Evolutionary conservation across 2,329 filamentous ascomycete species (phyloP), one percentile per base, ranked within the genome.

Genomic region (Ascochyta fabae): DNA sequence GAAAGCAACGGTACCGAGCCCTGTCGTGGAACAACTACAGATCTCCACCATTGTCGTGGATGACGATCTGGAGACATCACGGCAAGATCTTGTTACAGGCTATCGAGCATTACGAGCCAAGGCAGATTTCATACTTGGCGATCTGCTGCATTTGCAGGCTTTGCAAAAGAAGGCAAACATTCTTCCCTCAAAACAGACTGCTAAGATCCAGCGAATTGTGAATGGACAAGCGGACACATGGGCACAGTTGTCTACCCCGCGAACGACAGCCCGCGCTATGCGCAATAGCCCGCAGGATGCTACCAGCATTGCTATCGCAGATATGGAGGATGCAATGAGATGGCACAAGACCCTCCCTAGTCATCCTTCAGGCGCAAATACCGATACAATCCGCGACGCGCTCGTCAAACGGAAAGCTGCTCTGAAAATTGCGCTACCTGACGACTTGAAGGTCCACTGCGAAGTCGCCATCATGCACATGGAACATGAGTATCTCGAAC

Each of bases 401-500:
- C 59, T 75, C 1, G 66, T 74, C 16, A 70, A 68, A 40, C 67
- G 71, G 2, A 61, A 60, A 10, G 57, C 49, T 13, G 63, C 65
- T 0, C 33, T 75, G 10, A 62, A 68, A n/a, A 50, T 57, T 26
- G 58, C 53, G 13, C 53, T 73, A 13, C 67, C 72, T 10, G 66
- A 70, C 1, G 52, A 64, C 3, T 50, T 74, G 10, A 67, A 64
- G 46, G 42, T 65, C 9, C 59, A 68, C 44, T 63, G 66, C 38
- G 69, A 73, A 42, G 51, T 67, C 19, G 74, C 65, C 2, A 58
- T 76, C 15, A 74, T 75, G 73, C 73, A 75, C 50, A 51, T 73
- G 23, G 70, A 74, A 45, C 73, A 75, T 26, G 73, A 76, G 51
- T 48, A 67, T 23, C 59, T 76, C 19, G 51, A 65, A 9, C 67